Percentiles rank a stretch among this genome's conserved stretches.
Evolutionary conservation across 2,329 filamentous ascomycete species (phyloP).

Genomic region (Exutisphaerella laricina): DNA sequence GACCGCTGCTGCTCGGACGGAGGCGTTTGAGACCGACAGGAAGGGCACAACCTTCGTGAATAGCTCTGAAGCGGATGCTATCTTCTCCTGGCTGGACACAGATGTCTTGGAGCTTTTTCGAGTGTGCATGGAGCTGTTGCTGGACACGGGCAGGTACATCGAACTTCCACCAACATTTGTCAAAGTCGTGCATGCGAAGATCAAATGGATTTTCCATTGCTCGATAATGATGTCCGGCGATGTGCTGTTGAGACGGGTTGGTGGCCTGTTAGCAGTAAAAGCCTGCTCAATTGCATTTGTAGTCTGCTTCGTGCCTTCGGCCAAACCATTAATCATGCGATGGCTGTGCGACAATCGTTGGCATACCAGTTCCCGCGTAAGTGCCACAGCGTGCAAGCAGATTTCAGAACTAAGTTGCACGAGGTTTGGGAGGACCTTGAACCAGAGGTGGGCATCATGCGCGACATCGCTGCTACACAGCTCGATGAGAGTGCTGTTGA

Average conservation of each 20-base stretch:
- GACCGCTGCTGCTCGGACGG: slow-evolving; percentile 85
- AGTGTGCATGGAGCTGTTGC: slow-evolving; percentile 63
- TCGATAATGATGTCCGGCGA: slow-evolving; percentile 86
- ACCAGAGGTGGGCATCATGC: slow-evolving; percentile 93
- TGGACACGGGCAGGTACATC: slow-evolving; percentile 48
- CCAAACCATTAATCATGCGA: slow-evolving; percentile 70
- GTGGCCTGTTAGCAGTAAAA: slow-evolving; percentile 23
- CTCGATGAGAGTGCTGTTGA: slow-evolving; percentile 81
- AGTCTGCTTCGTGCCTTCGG: slow-evolving; percentile 54
- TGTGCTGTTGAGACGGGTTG: slow-evolving; percentile 52
- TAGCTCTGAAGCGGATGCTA: slow-evolving; percentile 79
- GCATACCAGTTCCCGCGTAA: slow-evolving; percentile 87
- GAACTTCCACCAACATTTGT: slow-evolving; percentile 63
- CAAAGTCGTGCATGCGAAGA: slow-evolving; percentile 93
- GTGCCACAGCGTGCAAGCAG: slow-evolving; percentile 83
- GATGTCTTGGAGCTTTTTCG: slow-evolving; percentile 71
- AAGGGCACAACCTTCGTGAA: slow-evolving; percentile 91
- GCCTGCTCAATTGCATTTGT: slow-evolving; percentile 59
- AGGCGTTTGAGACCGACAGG: slow-evolving; percentile 69
- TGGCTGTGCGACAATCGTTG: slow-evolving; percentile 92
- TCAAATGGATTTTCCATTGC: slow-evolving; percentile 96
- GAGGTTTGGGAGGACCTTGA: slow-evolving; percentile 94
- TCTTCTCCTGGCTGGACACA: slow-evolving; percentile 64
- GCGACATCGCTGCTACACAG: slow-evolving; percentile 92
- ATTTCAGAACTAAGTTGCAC: slow-evolving; percentile 85